Conservation (phyloP, 805 yeast species). For the Yarrowia sp. region DNA sequence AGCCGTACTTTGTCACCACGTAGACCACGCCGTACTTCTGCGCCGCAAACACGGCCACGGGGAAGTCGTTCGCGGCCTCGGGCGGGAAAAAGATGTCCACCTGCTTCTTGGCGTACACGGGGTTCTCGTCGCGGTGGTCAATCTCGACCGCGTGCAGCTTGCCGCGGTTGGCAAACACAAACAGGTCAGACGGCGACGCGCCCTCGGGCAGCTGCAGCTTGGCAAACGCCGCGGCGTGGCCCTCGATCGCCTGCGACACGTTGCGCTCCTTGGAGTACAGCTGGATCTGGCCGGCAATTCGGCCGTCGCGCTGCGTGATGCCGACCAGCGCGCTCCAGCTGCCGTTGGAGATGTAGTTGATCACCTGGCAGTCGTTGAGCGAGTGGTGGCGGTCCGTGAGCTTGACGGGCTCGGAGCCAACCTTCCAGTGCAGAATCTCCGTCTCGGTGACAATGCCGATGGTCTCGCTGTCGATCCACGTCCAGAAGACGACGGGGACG, state of each 20-base stretch:
- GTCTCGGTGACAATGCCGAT: slow-evolving; percentile 84
- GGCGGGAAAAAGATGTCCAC: slow-evolving; percentile 96
- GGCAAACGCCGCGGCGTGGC: slow-evolving; percentile 93
- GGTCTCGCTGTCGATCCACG: slow-evolving; percentile 72
- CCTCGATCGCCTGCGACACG: slow-evolving; percentile 95
- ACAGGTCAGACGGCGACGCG: slow-evolving; percentile 71
- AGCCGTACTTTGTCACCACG: slow-evolving; percentile 91
- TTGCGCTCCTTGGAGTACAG: slow-evolving; percentile 83
- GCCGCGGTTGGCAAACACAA: slow-evolving; percentile 91
- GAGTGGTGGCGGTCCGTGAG: slow-evolving; percentile 82
- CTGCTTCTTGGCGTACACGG: slow-evolving; percentile 82
- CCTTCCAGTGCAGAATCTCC: slow-evolving; percentile 74
- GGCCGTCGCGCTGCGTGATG: slow-evolving; percentile 87
- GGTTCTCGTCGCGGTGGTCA: slow-evolving; percentile 83
- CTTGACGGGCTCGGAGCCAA: slow-evolving; percentile 75
- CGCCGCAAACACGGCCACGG: slow-evolving; percentile 85
- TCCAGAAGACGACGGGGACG: slow-evolving; percentile 93
- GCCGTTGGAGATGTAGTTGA: slow-evolving; percentile 80
- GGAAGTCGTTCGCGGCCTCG: slow-evolving; percentile 94
- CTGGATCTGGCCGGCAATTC: slow-evolving; percentile 95
- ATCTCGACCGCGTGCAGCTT: slow-evolving; percentile 91
- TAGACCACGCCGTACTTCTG: slow-evolving; percentile 83
- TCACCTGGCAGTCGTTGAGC: slow-evolving; percentile 76
- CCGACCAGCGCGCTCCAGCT: slow-evolving; percentile 97
- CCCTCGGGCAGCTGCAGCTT: slow-evolving; percentile 71